Percentiles rank a stretch among this genome's conserved stretches.
phyloP scores from a whole-genome alignment of 1,284 basidiomycete genomes.

The Trametes pubescens region DNA sequence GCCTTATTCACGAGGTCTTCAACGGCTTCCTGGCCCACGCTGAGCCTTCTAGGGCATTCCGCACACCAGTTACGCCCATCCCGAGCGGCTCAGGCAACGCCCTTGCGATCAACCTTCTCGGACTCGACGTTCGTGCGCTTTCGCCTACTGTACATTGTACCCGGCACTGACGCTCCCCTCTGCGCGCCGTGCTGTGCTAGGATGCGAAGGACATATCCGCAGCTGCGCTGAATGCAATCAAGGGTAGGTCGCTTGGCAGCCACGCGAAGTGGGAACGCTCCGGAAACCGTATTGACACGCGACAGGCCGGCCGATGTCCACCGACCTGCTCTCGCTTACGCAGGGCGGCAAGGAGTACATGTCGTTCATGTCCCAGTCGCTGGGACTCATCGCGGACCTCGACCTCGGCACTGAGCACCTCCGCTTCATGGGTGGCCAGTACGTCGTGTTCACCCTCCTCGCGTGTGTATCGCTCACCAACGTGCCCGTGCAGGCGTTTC shows the following conservation, averaged over 20 bases:
- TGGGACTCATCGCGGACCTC: constrained; percentile 93
- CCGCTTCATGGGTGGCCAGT: constrained; percentile 90
- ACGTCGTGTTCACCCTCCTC: neutral
- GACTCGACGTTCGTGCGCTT: constrained; percentile 56
- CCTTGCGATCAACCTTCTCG: constrained; percentile 78
- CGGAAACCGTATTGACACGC: neutral
- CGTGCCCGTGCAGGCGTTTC: constrained; percentile 65
- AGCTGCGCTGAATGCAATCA: constrained; percentile 87
- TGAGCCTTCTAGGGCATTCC: constrained; percentile 75
- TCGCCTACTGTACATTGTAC: constrained; percentile 6
- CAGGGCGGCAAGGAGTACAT: constrained; percentile 76
- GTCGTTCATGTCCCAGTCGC: constrained; percentile 88
- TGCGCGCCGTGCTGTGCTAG: constrained; percentile 41
- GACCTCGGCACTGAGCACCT: constrained; percentile 90
- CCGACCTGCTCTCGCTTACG: constrained; percentile 85
- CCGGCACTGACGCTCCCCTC: neutral
- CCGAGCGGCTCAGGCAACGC: constrained; percentile 92
- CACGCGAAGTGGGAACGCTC: neutral
- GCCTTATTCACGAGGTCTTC: constrained; percentile 89
- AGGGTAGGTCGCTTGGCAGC: constrained; percentile 61
- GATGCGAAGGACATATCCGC: constrained; percentile 79
- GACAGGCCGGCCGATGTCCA: constrained; percentile 72
- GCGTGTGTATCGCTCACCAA: neutral
- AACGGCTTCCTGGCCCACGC: constrained; percentile 87
- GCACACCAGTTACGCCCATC: constrained; percentile 84